Evolutionary conservation across 2,329 filamentous ascomycete species (phyloP), one percentile per base, ranked within the genome.

Genomic region (Lasiodiplodia gonubiensis): DNA sequence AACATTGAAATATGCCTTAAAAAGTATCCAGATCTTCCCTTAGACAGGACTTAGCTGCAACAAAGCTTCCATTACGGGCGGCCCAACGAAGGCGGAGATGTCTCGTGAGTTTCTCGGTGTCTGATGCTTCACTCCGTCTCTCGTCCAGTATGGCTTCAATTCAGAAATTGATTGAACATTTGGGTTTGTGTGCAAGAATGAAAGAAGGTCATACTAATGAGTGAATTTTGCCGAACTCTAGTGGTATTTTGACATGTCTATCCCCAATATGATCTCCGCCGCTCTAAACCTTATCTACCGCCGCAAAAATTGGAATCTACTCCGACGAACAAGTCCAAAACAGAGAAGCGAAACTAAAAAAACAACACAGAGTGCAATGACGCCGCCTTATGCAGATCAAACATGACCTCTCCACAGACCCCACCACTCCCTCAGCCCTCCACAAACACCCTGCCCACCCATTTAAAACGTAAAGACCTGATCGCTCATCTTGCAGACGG

Each of bases 391-490:
- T 46, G 42, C 42, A 46, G 42, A 21, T 46, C 23, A 54, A 53
- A n/a, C 51, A 25, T n/a, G n/a, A 16, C 4, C 18, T 21, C 53
- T 35, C 53, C 8, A 10, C 33, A 37, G 10, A 39, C 10, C 18
- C 3, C 27, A n/a, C 25, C n/a, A 48, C 12, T 3, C 1, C 39
- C 37, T 16, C 18, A 11, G 25, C 42, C 59, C 23, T 30, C 8
- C 14, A 37, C 30, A 23, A 11, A n/a, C 51, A 5, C 18, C 25
- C 25, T 1, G 10, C 51, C 8, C 4, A 3, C 18, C 23, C 18
- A 8, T 12, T 61, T 77, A 87, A 69, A 87, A 87, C 54, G 78
- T 79, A 69, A 89, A 88, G 0, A 88, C 77, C 61, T 88, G 82
- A 70, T 89, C 86, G 0, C 77, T 77, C 75, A 85, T 83, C 74